Conservation (phyloP, 1,284 basidiomycete species). For the Kalmanozyma brasiliensis region DNA sequence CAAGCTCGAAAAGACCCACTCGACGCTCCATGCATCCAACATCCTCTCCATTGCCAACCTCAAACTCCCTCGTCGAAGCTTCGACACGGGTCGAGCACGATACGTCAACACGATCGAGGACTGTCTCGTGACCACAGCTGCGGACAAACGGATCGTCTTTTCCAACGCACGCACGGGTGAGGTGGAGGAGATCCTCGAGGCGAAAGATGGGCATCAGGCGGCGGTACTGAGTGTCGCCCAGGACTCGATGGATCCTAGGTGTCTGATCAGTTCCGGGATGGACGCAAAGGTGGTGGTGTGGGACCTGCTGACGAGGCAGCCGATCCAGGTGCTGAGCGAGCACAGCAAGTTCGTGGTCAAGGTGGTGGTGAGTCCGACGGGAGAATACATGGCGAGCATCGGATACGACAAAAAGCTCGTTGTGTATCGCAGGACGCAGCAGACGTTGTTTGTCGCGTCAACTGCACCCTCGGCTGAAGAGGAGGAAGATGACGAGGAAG, state of each 20-base stretch:
- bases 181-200: conserved; percentile 55
- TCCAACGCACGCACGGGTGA: conserved; percentile 46
- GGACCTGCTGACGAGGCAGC: conserved; percentile 44
- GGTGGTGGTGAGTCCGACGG: conserved; percentile 44
- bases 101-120: conserved; percentile 20
- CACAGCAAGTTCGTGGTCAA: conserved; percentile 61
- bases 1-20: conserved; percentile 31
- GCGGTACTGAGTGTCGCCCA: conserved; percentile 58
- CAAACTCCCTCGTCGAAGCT: conserved; percentile 28
- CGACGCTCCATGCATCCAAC: conserved; percentile 56
- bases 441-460: conserved; percentile 7
- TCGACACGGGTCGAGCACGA: conserved; percentile 19
- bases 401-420: conserved; percentile 59
- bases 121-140: conserved; percentile 50
- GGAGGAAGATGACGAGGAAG: conserved; percentile 24
- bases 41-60: conserved; percentile 52
- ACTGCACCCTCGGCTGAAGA: background rate
- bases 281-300: conserved; percentile 60
- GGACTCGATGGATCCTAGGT: conserved; percentile 45
- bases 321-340: conserved; percentile 51
- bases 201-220: conserved; percentile 46
- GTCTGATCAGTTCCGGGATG: conserved; percentile 58
- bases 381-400: conserved; percentile 57
- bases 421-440: conserved; percentile 45
- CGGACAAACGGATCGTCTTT: conserved; percentile 59